Base-by-base conservation (phyloP, 2,329 filamentous ascomycete genomes). In the Curvularia verruculosa region DNA sequence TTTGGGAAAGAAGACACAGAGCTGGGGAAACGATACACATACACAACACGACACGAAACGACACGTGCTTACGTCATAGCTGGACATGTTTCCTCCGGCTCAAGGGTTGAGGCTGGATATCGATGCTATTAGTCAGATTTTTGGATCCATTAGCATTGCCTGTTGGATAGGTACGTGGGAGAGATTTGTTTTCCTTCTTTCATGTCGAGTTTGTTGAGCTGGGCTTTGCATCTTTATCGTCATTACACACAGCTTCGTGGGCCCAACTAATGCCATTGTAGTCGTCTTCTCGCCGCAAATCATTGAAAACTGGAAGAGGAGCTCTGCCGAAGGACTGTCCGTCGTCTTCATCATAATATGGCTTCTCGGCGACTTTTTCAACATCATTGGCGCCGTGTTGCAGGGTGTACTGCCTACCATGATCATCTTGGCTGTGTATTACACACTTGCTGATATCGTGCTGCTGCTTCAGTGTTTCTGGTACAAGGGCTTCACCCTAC, bases 201-300 rank as follows among this genome's bases (percentile, higher is more conserved):
- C 34, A 15, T 40, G 1, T 18, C 15, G 15, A 19, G 44, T 36
- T 18, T 46, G 21, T 24, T n/a, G n/a, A 15, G 34, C 37, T 28
- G 19, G 29, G 29, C 49, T 28, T n/a, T 49, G 26, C 39, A 29
- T 39, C 28, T 18, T n/a, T 15, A 15, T 43, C 29, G 40, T 12
- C 9, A 18, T 44, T 28, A 28, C 29, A 45, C 34, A 31, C 34
- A 29, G 24, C n/a, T 44, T 26, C 26, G 21, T 24, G 15, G 24
- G 23, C 40, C 34, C 54, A 15, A 41, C 64, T 70, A 41, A 72
- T 46, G 10, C 34, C n/a, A 12, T 29, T 7, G 15, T 45, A 73
- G 73, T 98, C 34, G 95, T 99, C 56, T 99, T 97, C 80, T 95
- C 92, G 0, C 95, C 95, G 2, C 95, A 99, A 69, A 97, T 99